Base-by-base conservation (phyloP, 176 grass and related monocot genomes). In the Miscanthus lutarioriparius region DNA sequence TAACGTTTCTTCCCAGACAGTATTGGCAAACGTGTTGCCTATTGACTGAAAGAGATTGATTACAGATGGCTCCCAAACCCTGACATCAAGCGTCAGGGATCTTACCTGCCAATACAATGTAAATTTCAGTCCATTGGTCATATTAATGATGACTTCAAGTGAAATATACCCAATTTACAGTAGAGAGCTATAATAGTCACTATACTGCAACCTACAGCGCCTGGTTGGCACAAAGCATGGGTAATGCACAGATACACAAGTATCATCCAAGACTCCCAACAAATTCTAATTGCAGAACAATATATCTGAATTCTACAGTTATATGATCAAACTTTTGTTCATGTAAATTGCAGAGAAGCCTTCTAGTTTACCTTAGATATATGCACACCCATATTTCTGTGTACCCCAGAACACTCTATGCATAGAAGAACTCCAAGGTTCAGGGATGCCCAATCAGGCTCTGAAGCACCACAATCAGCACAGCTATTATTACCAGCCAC, bases 331-430 rank as follows among this genome's bases (percentile, higher is more conserved):
- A 54, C n/a, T 80, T 48, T 64, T 83, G 74, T 32, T 30, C 3
- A 22, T 69, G 19, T 49, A 84, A 64, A 75, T 51, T 84, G 64
- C 53, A 39, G 40, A 75, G 1, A 45, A 40, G 64, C 47, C 36
- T 84, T 16, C 25, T 63, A 75, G 47, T 41, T 87, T 84, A 96
- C 97, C 97, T 99, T 99, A 45, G 97, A 99, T 87, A 99, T 96
- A 84, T 99, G 97, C 75, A 99, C 97, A 54, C 97, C 97, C 80
- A 99, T 94, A 88, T 99, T 99, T n/a, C 97, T 87, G 51, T 96
- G 97, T 35, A 99, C 97, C 38, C 93, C 93, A 84, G 97, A 99
- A 85, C 97, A 99, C 76, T 96, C 97, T 33, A 99, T 99, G 83
- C 97, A 96, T 62, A 99, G 65, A 88, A 99, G 94, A 58, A 99